Percentiles rank a stretch among this genome's conserved stretches.
Evolutionary conservation across 305 asterid genomes (phyloP).

Genomic region (Fraxinus albicans): DNA sequence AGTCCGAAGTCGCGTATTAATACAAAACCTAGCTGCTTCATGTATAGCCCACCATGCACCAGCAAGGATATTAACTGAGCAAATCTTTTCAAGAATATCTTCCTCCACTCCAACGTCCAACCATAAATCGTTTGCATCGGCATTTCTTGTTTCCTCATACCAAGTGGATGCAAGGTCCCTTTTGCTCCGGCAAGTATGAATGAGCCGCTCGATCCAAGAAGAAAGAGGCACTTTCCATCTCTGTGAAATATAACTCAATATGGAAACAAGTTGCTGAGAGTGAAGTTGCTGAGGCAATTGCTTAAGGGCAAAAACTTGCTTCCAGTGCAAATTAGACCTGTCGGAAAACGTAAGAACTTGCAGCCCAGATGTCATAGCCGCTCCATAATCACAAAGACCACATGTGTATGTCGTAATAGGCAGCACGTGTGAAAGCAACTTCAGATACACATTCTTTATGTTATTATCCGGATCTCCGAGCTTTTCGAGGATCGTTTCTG

Average conservation of each 20-base stretch:
- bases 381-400: conserved; percentile 63
- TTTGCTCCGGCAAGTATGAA: conserved; percentile 65
- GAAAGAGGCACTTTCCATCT: conserved; percentile 95
- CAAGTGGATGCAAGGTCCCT: conserved; percentile 47
- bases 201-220: conserved; percentile 92
- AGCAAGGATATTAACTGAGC: conserved; percentile 76
- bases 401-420: conserved; percentile 70
- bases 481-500: conserved; percentile 77
- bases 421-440: conserved; percentile 68
- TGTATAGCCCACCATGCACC: conserved; percentile 99
- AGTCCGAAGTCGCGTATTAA: conserved; percentile 89
- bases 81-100: conserved; percentile 69
- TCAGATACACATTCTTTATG: conserved; percentile 60
- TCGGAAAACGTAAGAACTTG: conserved; percentile 43
- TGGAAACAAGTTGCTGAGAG: conserved; percentile 90
- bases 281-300: conserved; percentile 84
- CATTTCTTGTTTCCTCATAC: conserved; percentile 61
- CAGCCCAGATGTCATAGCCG: conserved; percentile 44
- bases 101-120: conserved; percentile 72
- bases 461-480: conserved; percentile 90
- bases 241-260: conserved; percentile 93
- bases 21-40: conserved; percentile 98
- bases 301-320: conserved; percentile 87
- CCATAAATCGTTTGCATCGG: conserved; percentile 60
- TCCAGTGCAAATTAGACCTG: conserved; percentile 68